Percentiles rank a stretch among this genome's conserved stretches.
Evolutionary conservation across 2,329 filamentous ascomycete genomes (phyloP).

Genomic region (Pestalotiopsis sp.): DNA sequence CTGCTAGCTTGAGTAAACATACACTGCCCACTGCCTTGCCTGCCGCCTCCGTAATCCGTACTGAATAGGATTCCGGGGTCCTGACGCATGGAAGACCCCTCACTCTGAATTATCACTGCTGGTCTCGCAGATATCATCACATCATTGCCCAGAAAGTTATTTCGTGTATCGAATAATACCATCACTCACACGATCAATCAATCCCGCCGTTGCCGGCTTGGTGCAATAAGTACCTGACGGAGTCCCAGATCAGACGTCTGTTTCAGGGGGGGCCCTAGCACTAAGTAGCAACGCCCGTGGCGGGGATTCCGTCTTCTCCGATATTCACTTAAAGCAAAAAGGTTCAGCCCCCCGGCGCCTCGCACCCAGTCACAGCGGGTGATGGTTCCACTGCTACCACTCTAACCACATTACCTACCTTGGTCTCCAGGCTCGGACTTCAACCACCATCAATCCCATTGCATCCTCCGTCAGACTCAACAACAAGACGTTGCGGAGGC

Average conservation of each 20-base stretch:
- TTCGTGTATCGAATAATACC: not conserved
- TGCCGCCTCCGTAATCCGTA: not conserved
- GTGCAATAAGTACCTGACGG: not conserved
- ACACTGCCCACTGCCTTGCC: not conserved
- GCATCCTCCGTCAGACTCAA: not conserved
- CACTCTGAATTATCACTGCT: not conserved
- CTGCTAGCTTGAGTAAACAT: not conserved
- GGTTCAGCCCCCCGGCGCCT: not conserved
- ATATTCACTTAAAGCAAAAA: conserved; percentile 5
- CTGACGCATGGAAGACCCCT: not conserved
- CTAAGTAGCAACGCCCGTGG: not conserved
- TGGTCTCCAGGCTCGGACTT: not conserved
- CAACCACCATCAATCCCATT: not conserved
- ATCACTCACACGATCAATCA: not conserved
- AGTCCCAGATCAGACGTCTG: not conserved
- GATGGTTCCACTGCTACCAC: not conserved
- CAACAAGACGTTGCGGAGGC: not conserved
- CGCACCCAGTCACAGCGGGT: not conserved
- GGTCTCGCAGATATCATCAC: not conserved
- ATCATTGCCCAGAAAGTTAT: not conserved
- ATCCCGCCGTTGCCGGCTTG: not conserved
- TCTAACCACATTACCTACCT: not conserved
- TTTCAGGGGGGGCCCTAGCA: conserved; percentile 4
- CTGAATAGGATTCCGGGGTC: not conserved
- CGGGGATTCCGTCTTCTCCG: not conserved